Conservation (phyloP, 352 stramenopile species). For the Phytophthora tentaculata region DNA sequence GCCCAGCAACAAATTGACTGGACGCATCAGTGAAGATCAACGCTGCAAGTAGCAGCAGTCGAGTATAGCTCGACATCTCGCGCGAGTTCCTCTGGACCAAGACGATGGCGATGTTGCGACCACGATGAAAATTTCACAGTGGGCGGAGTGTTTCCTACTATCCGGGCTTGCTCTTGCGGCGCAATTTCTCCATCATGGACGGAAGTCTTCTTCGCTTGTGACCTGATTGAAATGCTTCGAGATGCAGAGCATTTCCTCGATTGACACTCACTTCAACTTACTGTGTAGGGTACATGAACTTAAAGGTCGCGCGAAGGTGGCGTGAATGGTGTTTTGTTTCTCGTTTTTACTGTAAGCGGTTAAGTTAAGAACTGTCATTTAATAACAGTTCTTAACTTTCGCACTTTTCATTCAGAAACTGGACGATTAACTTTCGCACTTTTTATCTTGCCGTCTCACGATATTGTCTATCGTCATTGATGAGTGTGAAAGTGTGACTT, state of each 20-base stretch:
- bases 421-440: too few relatives aligned
- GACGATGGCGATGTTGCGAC: slow-evolving; percentile 9
- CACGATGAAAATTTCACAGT: slow-evolving; percentile 17
- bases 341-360: too few relatives aligned
- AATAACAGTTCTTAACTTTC: too few relatives aligned
- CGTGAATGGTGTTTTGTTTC: too few relatives aligned
- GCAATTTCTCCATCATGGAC: slow-evolving; percentile 6
- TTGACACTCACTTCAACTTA: slow-evolving; percentile 12
- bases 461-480: too few relatives aligned
- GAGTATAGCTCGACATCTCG: slow-evolving; percentile 1
- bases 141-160: too few relatives aligned
- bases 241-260: neutral
- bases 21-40: neutral
- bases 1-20: slow-evolving; percentile 15
- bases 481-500: too few relatives aligned
- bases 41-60: slow-evolving; percentile 18
- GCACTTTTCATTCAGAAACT: too few relatives aligned
- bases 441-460: too few relatives aligned
- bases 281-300: slow-evolving; percentile 1
- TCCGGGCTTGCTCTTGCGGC: neutral
- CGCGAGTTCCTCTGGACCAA: neutral
- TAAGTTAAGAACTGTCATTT: too few relatives aligned
- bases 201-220: neutral
- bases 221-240: neutral
- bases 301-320: neutral